phyloP scores from a whole-genome alignment of 2,329 filamentous ascomycete genomes.

The Cercospora nicotianae region DNA sequence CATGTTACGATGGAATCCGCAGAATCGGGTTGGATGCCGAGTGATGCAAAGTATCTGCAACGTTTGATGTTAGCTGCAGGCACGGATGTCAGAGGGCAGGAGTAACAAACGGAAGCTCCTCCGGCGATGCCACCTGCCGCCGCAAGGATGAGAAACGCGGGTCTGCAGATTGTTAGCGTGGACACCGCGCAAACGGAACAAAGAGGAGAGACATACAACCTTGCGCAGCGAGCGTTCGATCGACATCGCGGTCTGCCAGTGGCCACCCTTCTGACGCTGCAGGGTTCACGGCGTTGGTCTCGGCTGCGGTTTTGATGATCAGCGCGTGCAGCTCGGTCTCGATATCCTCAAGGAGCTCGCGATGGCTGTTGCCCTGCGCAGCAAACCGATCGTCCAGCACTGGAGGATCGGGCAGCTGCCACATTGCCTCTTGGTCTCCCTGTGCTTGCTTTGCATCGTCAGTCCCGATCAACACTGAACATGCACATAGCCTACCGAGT shows the following conservation, averaged over 20 bases:
- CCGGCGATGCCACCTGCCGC: constrained; percentile 25
- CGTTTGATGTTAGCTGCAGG: constrained; percentile 10
- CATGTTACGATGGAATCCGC: constrained; percentile 61
- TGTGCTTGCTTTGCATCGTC: constrained; percentile 6
- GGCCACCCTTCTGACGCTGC: constrained; percentile 34
- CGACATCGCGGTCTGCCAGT: constrained; percentile 37
- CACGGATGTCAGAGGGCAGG: background rate
- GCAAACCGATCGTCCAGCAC: constrained; percentile 25
- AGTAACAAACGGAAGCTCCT: constrained; percentile 28
- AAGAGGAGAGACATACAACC: constrained; percentile 31
- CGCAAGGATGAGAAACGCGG: constrained; percentile 25
- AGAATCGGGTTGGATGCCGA: constrained; percentile 64
- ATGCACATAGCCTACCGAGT: constrained; percentile 28
- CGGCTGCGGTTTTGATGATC: constrained; percentile 43
- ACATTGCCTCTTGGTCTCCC: constrained; percentile 23
- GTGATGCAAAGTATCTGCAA: constrained; percentile 52
- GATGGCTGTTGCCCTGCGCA: constrained; percentile 28
- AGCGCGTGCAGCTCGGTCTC: constrained; percentile 58
- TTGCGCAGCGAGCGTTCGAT: constrained; percentile 38
- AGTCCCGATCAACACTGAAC: background rate
- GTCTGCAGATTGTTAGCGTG: constrained; percentile 21
- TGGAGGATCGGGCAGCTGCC: constrained; percentile 35
- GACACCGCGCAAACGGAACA: background rate
- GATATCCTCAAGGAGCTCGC: constrained; percentile 59
- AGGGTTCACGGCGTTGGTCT: constrained; percentile 32